Percentiles rank a stretch among this genome's conserved stretches.
phyloP scores from a whole-genome alignment of 2,329 filamentous ascomycete species.

The Cercospora brassicicola region DNA sequence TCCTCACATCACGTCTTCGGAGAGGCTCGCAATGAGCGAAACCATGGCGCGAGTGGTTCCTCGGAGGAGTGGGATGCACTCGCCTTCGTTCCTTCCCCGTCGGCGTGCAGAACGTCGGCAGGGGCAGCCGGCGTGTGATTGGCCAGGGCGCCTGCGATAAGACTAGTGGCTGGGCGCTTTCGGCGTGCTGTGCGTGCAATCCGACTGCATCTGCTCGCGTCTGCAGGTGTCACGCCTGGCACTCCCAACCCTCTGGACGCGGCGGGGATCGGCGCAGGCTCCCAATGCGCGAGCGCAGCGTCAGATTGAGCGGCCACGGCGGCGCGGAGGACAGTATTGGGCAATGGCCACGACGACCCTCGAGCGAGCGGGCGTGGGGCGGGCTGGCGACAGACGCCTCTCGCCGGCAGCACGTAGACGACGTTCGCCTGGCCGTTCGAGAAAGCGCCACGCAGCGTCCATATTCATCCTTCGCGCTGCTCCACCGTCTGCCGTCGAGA shows the following conservation, averaged over 20 bases:
- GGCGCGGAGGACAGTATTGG: not conserved
- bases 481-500: not conserved
- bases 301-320: not conserved
- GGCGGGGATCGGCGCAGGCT: not conserved
- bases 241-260: not conserved
- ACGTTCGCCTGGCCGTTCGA: not conserved
- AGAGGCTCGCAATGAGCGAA: constrained; percentile 1
- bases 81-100: not conserved
- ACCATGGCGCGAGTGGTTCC: not conserved
- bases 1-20: not conserved
- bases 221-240: not conserved
- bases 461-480: not conserved
- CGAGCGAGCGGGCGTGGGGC: not conserved
- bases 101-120: not conserved
- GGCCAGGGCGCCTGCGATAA: not conserved
- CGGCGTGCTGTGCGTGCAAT: not conserved
- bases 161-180: not conserved
- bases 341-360: not conserved
- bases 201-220: not conserved
- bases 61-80: not conserved
- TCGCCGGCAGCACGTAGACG: not conserved
- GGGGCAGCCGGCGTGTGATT: not conserved
- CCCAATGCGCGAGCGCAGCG: not conserved
- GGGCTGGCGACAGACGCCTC: not conserved
- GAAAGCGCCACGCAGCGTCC: not conserved